Percentiles rank a stretch among this genome's conserved stretches.
phyloP scores from a whole-genome alignment of 352 stramenopile species.

The Aphanomyces euteiches region DNA sequence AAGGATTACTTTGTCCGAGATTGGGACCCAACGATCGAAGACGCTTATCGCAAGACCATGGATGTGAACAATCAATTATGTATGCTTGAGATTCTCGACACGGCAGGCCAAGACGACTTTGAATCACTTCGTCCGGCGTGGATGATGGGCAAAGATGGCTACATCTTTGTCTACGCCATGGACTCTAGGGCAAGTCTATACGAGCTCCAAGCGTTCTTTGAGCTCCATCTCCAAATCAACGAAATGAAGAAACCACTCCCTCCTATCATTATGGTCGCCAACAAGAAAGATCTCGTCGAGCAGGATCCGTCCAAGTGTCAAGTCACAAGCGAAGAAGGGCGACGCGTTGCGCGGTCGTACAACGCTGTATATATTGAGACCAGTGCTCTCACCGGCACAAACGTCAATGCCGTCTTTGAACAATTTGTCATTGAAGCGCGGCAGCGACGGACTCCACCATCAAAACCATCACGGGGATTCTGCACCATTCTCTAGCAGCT shows the following conservation, averaged over 20 bases:
- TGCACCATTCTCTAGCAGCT: conserved; percentile 60
- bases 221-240: conserved; percentile 86
- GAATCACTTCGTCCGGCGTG: conserved; percentile 82
- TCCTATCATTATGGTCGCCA: conserved; percentile 84
- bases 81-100: conserved; percentile 89
- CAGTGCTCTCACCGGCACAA: conserved; percentile 76
- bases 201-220: conserved; percentile 86
- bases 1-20: conserved; percentile 88
- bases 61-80: conserved; percentile 78
- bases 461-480: conserved; percentile 55
- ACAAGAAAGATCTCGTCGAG: conserved; percentile 87
- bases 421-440: conserved; percentile 82
- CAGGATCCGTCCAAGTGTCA: conserved; percentile 75
- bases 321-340: conserved; percentile 79
- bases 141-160: conserved; percentile 91
- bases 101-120: conserved; percentile 88
- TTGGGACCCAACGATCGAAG: conserved; percentile 90
- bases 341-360: conserved; percentile 80
- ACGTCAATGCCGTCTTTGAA: conserved; percentile 85
- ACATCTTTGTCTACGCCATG: conserved; percentile 90
- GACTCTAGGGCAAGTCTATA: conserved; percentile 83
- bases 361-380: conserved; percentile 86
- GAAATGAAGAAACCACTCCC: conserved; percentile 68
- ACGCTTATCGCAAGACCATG: conserved; percentile 87
- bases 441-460: conserved; percentile 55